A percentile compares a stretch with the other conserved stretches of the same genome.
Evolutionary conservation across 1,284 basidiomycete species (phyloP).

Genomic region (Trametes hirsuta): DNA sequence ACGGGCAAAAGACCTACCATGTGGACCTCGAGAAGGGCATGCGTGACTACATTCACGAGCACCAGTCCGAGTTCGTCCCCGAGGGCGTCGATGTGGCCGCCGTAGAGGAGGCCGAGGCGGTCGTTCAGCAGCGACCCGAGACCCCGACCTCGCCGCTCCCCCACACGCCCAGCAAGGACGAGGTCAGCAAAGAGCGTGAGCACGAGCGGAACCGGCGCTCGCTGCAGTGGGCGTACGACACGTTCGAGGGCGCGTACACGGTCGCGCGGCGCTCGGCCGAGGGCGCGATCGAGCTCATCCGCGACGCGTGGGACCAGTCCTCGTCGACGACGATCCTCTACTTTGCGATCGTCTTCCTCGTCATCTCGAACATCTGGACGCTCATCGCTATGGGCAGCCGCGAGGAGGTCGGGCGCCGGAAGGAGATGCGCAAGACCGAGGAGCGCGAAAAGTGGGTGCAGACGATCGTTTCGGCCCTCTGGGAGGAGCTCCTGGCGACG

Average conservation of each 20-base stretch:
- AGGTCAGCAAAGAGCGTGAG: slow-evolving; percentile 55
- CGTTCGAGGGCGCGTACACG: slow-evolving; percentile 70
- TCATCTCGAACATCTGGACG: slow-evolving; percentile 81
- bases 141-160: slow-evolving; percentile 11
- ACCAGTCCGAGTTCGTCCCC: slow-evolving; percentile 88
- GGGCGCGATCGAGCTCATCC: slow-evolving; percentile 74
- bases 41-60: slow-evolving; percentile 85
- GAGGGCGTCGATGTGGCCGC: slow-evolving; percentile 70
- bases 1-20: slow-evolving; percentile 95
- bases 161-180: slow-evolving; percentile 33
- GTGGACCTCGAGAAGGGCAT: slow-evolving; percentile 84
- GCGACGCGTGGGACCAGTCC: slow-evolving; percentile 75
- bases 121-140: slow-evolving; percentile 18
- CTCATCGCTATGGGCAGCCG: slow-evolving; percentile 56
- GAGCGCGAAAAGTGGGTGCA: slow-evolving; percentile 78
- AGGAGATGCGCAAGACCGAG: slow-evolving; percentile 58
- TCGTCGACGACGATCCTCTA: slow-evolving; percentile 71
- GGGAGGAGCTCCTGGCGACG: slow-evolving; percentile 66
- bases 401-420: slow-evolving; percentile 56
- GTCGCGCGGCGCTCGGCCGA: slow-evolving; percentile 71
- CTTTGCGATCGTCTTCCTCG: slow-evolving; percentile 70
- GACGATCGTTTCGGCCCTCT: slow-evolving; percentile 65
- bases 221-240: slow-evolving; percentile 86
- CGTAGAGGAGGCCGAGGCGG: slow-evolving; percentile 39
- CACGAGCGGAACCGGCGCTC: slow-evolving; percentile 70